These are phyloP conservation scores for Aspergillus brunneoviolaceus DNA, from an alignment of 2,329 filamentous ascomycete species.

Conservation along the genomic window DNA sequence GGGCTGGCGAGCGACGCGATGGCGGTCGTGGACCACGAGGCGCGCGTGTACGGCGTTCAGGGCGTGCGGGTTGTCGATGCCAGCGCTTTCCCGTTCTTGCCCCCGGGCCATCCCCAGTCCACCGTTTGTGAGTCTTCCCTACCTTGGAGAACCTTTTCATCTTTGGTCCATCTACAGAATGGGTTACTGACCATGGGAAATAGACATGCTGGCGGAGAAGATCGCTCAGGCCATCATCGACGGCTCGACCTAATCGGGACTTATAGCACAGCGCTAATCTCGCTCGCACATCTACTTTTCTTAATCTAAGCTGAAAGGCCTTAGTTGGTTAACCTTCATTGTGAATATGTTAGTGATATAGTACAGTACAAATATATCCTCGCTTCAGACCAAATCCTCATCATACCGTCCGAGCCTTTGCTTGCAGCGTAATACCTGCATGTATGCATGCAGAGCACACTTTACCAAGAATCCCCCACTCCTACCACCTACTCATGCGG, in stretches of 20 bases:
- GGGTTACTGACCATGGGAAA: not conserved
- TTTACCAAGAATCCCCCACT: too few relatives aligned
- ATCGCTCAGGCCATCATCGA: conserved; percentile 1
- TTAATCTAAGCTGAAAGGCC: too few relatives aligned
- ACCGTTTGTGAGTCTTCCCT: conserved; percentile 32
- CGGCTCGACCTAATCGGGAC: not conserved
- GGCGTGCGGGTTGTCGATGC: conserved; percentile 38
- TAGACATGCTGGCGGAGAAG: conserved; percentile 38
- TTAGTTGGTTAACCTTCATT: not conserved
- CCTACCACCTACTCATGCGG: not conserved
- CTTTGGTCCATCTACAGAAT: not conserved
- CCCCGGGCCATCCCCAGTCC: conserved; percentile 41
- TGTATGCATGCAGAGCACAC: too few relatives aligned
- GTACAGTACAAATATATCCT: not conserved
- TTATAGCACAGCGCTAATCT: not conserved
- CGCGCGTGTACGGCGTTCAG: conserved; percentile 30
- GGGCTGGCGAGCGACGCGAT: conserved; percentile 28
- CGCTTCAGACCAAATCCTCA: too few relatives aligned
- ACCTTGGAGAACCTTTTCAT: too few relatives aligned
- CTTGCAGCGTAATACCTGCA: not conserved
- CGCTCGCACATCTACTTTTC: too few relatives aligned
- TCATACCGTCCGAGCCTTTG: not conserved
- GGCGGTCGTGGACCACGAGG: conserved; percentile 35
- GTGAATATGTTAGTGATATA: not conserved
- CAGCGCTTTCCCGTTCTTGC: conserved; percentile 33